Evolutionary conservation across 139 green algal genomes (phyloP).

Genomic region (Dunaliella primolecta): DNA sequence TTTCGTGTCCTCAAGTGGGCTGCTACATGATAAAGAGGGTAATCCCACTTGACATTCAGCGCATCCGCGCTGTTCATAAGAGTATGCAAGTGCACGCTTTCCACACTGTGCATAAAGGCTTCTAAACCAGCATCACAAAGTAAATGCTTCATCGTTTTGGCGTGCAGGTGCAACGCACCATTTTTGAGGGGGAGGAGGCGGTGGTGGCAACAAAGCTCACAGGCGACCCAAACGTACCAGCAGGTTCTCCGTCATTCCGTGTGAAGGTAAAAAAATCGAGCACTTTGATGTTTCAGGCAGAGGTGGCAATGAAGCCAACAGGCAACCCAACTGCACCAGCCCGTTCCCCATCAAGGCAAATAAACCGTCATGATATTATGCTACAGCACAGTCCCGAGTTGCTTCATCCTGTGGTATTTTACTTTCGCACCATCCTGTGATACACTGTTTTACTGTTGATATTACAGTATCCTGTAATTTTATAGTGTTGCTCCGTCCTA

Average conservation of each 20-base stretch:
- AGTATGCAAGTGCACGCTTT: too few relatives aligned
- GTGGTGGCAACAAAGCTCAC: constrained; percentile 83
- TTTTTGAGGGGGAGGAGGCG: constrained; percentile 60
- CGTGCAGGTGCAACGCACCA: constrained; percentile 4
- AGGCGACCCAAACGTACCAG: constrained; percentile 87
- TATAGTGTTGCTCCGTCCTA: too few relatives aligned
- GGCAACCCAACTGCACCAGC: background rate
- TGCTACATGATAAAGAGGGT: too few relatives aligned
- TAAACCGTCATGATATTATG: background rate
- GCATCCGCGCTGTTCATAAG: too few relatives aligned
- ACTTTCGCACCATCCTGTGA: background rate
- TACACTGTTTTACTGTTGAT: background rate
- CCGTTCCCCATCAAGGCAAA: background rate
- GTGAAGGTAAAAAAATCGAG: constrained; percentile 48
- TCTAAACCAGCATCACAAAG: too few relatives aligned
- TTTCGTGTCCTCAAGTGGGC: too few relatives aligned
- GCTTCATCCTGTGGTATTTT: constrained; percentile 1
- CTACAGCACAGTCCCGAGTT: too few relatives aligned
- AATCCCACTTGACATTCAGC: too few relatives aligned
- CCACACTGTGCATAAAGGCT: too few relatives aligned
- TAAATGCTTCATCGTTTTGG: too few relatives aligned
- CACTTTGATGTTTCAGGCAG: background rate
- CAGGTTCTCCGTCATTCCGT: constrained; percentile 76
- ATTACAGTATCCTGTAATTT: too few relatives aligned
- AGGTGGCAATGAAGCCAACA: constrained; percentile 7